Percentiles rank a stretch among this genome's conserved stretches.
Evolutionary conservation across 495 filamentous ascomycete genomes (phyloP).

Genomic region (Aspergillus ostianus): DNA sequence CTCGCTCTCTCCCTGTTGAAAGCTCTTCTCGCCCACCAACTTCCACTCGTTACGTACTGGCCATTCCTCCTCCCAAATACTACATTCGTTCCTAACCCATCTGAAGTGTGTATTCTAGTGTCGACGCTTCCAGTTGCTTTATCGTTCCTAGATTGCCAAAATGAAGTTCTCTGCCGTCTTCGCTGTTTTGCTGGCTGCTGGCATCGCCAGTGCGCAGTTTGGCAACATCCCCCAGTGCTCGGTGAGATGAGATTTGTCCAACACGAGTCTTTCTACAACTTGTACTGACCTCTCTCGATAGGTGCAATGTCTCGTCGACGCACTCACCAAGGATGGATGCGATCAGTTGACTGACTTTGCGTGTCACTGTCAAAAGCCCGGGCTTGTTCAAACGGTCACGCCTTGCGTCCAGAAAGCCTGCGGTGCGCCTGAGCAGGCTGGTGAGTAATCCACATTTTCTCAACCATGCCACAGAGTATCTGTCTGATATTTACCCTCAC

Average conservation of each 20-base stretch:
- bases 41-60: not conserved
- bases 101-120: not conserved
- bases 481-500: not conserved
- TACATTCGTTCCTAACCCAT: not conserved
- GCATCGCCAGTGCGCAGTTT: conserved; percentile 40
- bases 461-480: not conserved
- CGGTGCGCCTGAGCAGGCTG: conserved; percentile 33
- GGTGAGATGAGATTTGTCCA: conserved; percentile 26
- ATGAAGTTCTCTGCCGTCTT: conserved; percentile 42
- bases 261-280: not conserved
- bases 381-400: conserved; percentile 36
- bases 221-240: conserved; percentile 44
- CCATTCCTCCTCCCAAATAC: not conserved
- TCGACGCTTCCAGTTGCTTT: not conserved
- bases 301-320: conserved; percentile 44
- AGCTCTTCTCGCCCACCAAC: not conserved
- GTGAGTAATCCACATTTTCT: conserved; percentile 20
- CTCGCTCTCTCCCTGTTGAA: not conserved
- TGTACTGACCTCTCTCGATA: conserved; percentile 10
- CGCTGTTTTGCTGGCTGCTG: conserved; percentile 35
- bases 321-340: conserved; percentile 45
- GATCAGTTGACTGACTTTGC: conserved; percentile 43
- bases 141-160: conserved; percentile 14
- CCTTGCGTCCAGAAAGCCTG: conserved; percentile 48
- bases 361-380: conserved; percentile 50